Evolutionary conservation across 495 filamentous ascomycete species (phyloP).

Genomic region (Aspergillus sparsus): DNA sequence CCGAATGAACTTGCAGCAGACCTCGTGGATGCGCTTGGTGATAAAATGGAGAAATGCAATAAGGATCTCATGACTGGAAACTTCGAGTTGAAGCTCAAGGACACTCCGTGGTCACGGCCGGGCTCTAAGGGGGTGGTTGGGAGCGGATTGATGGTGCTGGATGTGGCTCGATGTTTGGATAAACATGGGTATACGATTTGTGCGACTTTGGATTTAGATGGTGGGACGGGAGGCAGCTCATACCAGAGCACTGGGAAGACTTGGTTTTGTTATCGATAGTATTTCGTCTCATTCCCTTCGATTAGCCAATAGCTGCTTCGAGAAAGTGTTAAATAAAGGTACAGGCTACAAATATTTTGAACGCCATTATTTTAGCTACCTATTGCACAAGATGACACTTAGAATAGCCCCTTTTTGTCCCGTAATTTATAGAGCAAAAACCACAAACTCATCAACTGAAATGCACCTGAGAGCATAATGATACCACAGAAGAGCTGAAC

Average conservation of each 20-base stretch:
- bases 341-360: background rate
- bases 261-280: slow-evolving; percentile 19
- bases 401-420: slow-evolving; percentile 28
- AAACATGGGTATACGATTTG: slow-evolving; percentile 17
- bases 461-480: slow-evolving; percentile 24
- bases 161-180: slow-evolving; percentile 18
- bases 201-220: slow-evolving; percentile 17
- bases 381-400: background rate
- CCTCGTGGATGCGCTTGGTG: slow-evolving; percentile 8
- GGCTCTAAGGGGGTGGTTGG: slow-evolving; percentile 6
- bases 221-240: slow-evolving; percentile 10
- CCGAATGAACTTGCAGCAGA: slow-evolving; percentile 9
- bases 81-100: slow-evolving; percentile 20
- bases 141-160: slow-evolving; percentile 15
- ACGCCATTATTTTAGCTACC: background rate
- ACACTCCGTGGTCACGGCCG: slow-evolving; percentile 1
- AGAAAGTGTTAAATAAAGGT: background rate
- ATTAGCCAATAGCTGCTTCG: background rate
- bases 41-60: slow-evolving; percentile 16
- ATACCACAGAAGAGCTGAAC: slow-evolving; percentile 33
- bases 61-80: slow-evolving; percentile 19
- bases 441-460: slow-evolving; percentile 24
- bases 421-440: slow-evolving; percentile 24
- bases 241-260: slow-evolving; percentile 18
- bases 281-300: background rate